A percentile compares a stretch with the other conserved stretches of the same genome.
phyloP scores from a whole-genome alignment of 2,329 filamentous ascomycete genomes.

The Sarocladiaceae sp. region DNA sequence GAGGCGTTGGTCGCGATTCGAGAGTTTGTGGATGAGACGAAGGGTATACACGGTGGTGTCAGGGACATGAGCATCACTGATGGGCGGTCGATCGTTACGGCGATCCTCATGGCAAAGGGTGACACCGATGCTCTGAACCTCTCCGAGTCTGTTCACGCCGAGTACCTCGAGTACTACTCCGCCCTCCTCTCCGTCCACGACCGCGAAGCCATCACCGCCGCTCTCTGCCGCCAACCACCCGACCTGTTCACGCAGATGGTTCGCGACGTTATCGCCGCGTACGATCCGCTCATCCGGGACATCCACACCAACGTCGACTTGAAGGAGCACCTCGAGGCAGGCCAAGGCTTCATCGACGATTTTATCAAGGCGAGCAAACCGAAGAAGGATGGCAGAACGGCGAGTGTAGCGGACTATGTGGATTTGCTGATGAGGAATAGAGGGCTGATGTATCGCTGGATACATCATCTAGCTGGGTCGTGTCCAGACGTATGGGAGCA shows the following conservation, averaged over 20 bases:
- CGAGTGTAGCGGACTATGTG: conserved; percentile 68
- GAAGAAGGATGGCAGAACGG: conserved; percentile 30
- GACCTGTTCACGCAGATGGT: conserved; percentile 67
- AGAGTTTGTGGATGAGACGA: conserved; percentile 42
- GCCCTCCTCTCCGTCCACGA: conserved; percentile 67
- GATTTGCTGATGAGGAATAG: conserved; percentile 59
- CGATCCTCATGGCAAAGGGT: conserved; percentile 49
- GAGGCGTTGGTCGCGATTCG: conserved; percentile 56
- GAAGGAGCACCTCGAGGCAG: conserved; percentile 59
- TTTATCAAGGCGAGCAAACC: conserved; percentile 56
- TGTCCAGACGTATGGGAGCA: conserved; percentile 59
- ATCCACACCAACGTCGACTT: conserved; percentile 68
- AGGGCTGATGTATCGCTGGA: conserved; percentile 58
- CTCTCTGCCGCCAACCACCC: conserved; percentile 61
- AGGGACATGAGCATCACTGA: conserved; percentile 47
- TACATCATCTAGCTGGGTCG: conserved; percentile 62
- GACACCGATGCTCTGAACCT: conserved; percentile 34
- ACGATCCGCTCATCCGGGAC: conserved; percentile 67
- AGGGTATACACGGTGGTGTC: conserved; percentile 26
- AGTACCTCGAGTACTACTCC: conserved; percentile 64
- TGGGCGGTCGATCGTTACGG: conserved; percentile 55
- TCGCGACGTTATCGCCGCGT: conserved; percentile 57
- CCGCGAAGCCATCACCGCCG: conserved; percentile 61
- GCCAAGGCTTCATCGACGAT: conserved; percentile 64
- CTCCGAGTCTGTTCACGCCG: conserved; percentile 53